phyloP scores from a whole-genome alignment of 1,139 yeast species.

The Yamadazyma epiphylla region DNA sequence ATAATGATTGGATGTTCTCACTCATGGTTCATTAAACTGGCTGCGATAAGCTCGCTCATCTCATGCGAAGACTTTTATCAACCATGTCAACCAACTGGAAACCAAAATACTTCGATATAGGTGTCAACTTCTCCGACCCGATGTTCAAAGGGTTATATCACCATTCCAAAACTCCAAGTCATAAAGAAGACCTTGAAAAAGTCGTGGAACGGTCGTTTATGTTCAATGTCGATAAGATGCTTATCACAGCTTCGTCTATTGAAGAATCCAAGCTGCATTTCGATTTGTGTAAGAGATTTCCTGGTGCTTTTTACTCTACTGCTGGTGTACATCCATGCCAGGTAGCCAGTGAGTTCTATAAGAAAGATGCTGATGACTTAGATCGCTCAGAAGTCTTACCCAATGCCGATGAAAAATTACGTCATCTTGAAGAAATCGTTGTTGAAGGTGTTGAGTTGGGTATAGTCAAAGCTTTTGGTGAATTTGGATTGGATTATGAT shows the following conservation, averaged over 20 bases:
- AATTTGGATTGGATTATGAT: conserved; percentile 91
- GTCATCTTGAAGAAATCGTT: conserved; percentile 47
- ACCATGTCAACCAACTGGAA: conserved; percentile 23
- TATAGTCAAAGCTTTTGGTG: conserved; percentile 77
- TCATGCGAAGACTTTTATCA: conserved; percentile 1
- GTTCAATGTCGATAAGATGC: conserved; percentile 63
- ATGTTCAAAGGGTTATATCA: conserved; percentile 84
- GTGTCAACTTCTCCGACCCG: conserved; percentile 82
- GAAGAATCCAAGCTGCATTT: conserved; percentile 53
- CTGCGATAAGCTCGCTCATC: too few species aligned
- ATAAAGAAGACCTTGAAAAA: conserved; percentile 59
- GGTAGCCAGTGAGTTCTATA: conserved; percentile 57
- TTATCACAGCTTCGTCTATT: conserved; percentile 81
- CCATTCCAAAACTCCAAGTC: conserved; percentile 52
- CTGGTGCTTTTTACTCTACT: conserved; percentile 52
- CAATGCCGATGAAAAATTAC: conserved; percentile 36
- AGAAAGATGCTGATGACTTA: conserved; percentile 15
- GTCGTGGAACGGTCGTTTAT: conserved; percentile 66
- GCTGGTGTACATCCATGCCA: conserved; percentile 95
- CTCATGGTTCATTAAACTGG: background rate
- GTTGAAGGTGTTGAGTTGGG: conserved; percentile 46
- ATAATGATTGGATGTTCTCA: too few species aligned
- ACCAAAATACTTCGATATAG: conserved; percentile 50
- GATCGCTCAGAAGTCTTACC: conserved; percentile 21
- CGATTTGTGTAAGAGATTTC: conserved; percentile 25